Evolutionary conservation across 352 stramenopile genomes (phyloP).

Genomic region (Globisporangium nodosum): DNA sequence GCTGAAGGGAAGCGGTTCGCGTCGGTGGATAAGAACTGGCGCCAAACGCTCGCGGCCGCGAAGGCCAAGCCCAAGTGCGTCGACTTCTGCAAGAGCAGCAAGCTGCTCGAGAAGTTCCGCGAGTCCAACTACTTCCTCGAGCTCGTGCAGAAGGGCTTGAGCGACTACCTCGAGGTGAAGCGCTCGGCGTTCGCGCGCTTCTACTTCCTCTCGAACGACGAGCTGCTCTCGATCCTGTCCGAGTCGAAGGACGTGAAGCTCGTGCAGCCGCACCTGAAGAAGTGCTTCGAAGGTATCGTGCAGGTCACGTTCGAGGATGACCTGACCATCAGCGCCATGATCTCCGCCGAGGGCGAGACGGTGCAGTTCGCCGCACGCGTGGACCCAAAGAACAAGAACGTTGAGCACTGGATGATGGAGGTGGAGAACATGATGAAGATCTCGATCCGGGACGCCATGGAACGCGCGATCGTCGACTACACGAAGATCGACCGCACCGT

Average conservation of each 20-base stretch:
- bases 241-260: constrained; percentile 92
- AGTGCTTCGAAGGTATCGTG: constrained; percentile 93
- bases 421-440: constrained; percentile 93
- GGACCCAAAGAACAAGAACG: constrained; percentile 89
- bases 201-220: constrained; percentile 94
- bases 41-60: constrained; percentile 80
- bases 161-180: constrained; percentile 91
- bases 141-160: constrained; percentile 89
- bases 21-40: constrained; percentile 95
- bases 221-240: constrained; percentile 90
- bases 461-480: constrained; percentile 86
- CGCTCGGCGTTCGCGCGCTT: constrained; percentile 89
- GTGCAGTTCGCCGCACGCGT: constrained; percentile 78
- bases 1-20: constrained; percentile 92
- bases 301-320: constrained; percentile 87
- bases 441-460: constrained; percentile 86
- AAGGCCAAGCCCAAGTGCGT: constrained; percentile 88
- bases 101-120: constrained; percentile 91
- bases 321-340: constrained; percentile 89
- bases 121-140: constrained; percentile 95
- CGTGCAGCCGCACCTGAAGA: constrained; percentile 92
- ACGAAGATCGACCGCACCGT: constrained; percentile 69
- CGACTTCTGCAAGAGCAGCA: constrained; percentile 91
- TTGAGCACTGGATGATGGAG: constrained; percentile 93
- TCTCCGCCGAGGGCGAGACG: constrained; percentile 89